Conservation (phyloP, 352 stramenopile species). For the Phytopythium helicoides region DNA sequence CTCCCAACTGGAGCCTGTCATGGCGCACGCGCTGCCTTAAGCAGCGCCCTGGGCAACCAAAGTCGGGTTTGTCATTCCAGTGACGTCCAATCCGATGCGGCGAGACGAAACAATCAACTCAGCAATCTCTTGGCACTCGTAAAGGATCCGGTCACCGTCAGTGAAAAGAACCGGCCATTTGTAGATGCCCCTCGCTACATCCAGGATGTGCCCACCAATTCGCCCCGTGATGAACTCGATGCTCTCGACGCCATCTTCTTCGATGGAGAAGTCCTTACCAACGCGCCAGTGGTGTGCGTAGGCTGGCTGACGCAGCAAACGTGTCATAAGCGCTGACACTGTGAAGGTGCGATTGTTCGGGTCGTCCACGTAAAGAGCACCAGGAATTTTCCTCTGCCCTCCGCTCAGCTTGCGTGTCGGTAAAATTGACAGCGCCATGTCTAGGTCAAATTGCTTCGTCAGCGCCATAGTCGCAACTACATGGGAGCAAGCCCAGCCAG, state of each 20-base stretch:
- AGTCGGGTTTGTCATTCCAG: too few relatives aligned
- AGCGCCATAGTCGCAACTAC: conserved; percentile 12
- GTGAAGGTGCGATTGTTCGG: not conserved
- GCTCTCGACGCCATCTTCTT: not conserved
- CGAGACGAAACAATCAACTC: not conserved
- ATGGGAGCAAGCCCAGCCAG: conserved; percentile 6
- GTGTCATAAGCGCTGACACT: not conserved
- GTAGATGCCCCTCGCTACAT: not conserved
- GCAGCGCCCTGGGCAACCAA: too few relatives aligned
- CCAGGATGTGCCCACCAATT: not conserved
- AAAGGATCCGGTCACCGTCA: not conserved
- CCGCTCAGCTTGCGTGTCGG: not conserved
- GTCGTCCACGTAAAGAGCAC: not conserved
- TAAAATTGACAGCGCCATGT: not conserved
- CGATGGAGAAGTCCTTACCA: not conserved
- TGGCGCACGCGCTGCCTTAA: too few relatives aligned
- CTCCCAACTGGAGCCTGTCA: too few relatives aligned
- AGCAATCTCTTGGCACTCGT: not conserved
- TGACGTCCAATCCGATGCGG: not conserved
- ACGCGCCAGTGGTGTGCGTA: not conserved
- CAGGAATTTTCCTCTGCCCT: not conserved
- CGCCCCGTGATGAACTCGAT: not conserved
- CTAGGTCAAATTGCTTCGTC: not conserved
- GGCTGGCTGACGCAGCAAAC: not conserved
- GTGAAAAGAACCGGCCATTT: not conserved